A percentile compares a stretch with the other conserved stretches of the same genome.
These are phyloP conservation scores for Tarenaya hassleriana DNA, from an alignment of 345 rosid species.

Conservation along the genomic window DNA sequence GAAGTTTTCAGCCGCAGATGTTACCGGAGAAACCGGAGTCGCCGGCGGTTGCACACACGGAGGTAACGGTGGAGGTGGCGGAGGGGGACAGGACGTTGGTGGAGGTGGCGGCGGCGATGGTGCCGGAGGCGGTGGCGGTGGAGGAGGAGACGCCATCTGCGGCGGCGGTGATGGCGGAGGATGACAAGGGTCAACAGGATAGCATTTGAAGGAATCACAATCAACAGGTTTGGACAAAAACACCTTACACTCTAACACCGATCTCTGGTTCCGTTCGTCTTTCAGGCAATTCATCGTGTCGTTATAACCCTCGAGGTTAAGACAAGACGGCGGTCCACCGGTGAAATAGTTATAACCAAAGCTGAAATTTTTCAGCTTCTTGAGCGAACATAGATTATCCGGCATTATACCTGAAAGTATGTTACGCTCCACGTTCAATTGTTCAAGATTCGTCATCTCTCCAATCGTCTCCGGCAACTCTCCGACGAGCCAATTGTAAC, in stretches of 20 bases:
- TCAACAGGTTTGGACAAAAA: constrained; percentile 42
- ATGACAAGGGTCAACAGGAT: constrained; percentile 15
- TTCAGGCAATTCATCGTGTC: constrained; percentile 52
- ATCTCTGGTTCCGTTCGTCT: constrained; percentile 41
- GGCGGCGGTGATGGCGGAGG: constrained; percentile 32
- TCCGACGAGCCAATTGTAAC: constrained; percentile 57
- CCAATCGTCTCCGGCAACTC: constrained; percentile 46
- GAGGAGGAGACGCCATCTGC: constrained; percentile 10
- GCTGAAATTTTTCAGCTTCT: constrained; percentile 50
- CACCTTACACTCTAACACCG: constrained; percentile 50
- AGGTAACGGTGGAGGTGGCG: constrained; percentile 21
- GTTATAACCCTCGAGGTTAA: constrained; percentile 29
- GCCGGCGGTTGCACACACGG: constrained; percentile 26
- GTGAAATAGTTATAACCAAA: constrained; percentile 52
- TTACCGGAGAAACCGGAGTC: constrained; percentile 11
- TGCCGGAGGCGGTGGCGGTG: constrained; percentile 17
- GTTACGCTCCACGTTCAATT: constrained; percentile 53
- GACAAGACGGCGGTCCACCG: constrained; percentile 41
- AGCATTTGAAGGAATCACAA: constrained; percentile 49
- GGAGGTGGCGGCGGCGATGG: constrained; percentile 23
- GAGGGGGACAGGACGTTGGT: constrained; percentile 23
- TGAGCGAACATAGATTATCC: constrained; percentile 42
- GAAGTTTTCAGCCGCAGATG: constrained; percentile 12
- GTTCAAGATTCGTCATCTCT: constrained; percentile 45
- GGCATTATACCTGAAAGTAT: constrained; percentile 56